Base-by-base conservation (phyloP, 768 basidiomycete species). In the Rhizopogon roseolus region DNA sequence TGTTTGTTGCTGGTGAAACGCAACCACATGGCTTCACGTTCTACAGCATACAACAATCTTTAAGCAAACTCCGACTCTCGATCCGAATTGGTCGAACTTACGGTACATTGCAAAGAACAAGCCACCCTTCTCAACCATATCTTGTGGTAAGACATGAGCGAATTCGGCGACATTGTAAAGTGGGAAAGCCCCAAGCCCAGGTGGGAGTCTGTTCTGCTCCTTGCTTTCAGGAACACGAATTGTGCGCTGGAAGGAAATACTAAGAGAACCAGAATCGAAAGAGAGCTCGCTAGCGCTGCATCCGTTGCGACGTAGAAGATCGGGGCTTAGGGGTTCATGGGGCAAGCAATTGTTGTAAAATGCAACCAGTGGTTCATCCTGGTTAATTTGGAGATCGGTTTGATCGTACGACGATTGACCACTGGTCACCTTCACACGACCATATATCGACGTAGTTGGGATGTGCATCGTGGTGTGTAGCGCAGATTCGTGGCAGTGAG, bases 11-110 rank as follows among this genome's bases (percentile, higher is more conserved):
- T 29, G 2, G 5, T 29, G 44, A 67, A 69, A 7, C 54, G 59
- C 48, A 69, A 65, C 66, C 67, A 66, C 64, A 67, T 62, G 0
- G 66, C 67, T 54, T 69, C 64, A 5, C 65, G 60, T 27, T 45
- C 54, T 67, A 60, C 49, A 62, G 65, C 34, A 65, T 64, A 39
- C 57, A 54, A 63, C 64, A 46, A 44, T 25, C 27, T 13, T 17
- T 4, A 28, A 11, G 22, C 4, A 29, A 32, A 28, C 37, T 13
- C 13, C 6, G 43, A 19, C 19, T 27, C 6, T 36, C 34, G 8
- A 8, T 8, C 29, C 29, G 25, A 32, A 10, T 5, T 28, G 28
- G 29, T 9, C 6, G 48, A 43, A 28, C 17, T n/a, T 22, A 57
- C 64, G 27, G 10, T 41, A 41, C 40, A 41, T 22, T 36, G 66